Percentiles rank a stretch among this genome's conserved stretches.
phyloP scores from a whole-genome alignment of 192 early-diverging fungal species.

The Allomyces arbusculus region DNA sequence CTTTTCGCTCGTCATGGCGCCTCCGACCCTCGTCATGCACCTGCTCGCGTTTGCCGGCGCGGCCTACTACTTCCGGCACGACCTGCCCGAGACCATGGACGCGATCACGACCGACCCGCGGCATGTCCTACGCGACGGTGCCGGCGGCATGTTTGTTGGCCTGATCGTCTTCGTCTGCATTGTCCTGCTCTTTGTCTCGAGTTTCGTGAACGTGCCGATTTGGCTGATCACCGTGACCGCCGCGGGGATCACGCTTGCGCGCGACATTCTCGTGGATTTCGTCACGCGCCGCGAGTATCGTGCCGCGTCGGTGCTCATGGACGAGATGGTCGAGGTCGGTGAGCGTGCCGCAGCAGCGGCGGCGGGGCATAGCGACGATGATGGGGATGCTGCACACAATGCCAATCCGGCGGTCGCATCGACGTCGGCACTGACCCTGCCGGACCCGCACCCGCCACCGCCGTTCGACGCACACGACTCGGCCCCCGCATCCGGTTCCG shows the following conservation, averaged over 20 bases:
- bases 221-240: slow-evolving; percentile 62
- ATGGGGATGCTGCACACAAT: no score
- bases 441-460: no score
- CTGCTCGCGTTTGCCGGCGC: slow-evolving; percentile 26
- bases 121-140: slow-evolving; percentile 26
- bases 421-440: no score
- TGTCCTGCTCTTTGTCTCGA: slow-evolving; percentile 39
- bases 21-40: slow-evolving; percentile 40
- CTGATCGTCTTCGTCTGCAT: slow-evolving; percentile 32
- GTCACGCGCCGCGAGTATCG: no score
- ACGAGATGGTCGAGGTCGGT: no score
- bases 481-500: no score
- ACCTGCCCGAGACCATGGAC: slow-evolving; percentile 21
- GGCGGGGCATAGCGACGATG: no score
- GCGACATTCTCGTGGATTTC: slow-evolving; percentile 35
- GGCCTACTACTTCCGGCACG: slow-evolving; percentile 26
- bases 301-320: no score
- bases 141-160: slow-evolving; percentile 43
- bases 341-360: no score
- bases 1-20: slow-evolving; percentile 68
- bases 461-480: no score
- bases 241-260: slow-evolving; percentile 32
- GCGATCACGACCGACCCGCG: slow-evolving; percentile 24
- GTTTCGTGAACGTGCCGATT: slow-evolving; percentile 46
- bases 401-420: no score